Base-by-base conservation (phyloP, 768 basidiomycete species). In the Agaricus subrufescens region DNA sequence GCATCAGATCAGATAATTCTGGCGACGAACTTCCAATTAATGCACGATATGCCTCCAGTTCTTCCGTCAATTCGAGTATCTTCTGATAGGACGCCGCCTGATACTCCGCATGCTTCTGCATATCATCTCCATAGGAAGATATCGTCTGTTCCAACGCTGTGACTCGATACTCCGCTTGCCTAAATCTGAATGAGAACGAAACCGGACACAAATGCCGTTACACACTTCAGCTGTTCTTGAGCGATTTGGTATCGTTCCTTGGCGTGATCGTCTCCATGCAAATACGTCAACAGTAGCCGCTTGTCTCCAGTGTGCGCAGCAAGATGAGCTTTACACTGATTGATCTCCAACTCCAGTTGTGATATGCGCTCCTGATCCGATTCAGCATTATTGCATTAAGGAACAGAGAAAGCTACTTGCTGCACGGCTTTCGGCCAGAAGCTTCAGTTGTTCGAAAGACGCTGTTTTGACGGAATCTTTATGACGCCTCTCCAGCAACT, bases 251-350 rank as follows among this genome's bases (percentile, higher is more conserved):
- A 81, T 86, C 11, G 73, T 69, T 1, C 68, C 64, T 54, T 84
- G 78, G 15, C 83, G 10, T 25, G 80, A 4, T 77, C 71, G 44
- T 80, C 75, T 19, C 78, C 82, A 45, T 75, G 75, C 52, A 85
- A 72, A 60, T 95, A 78, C 67, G 92, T 91, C 4, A 71, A 71
- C 69, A 94, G 76, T 34, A 93, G 74, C 48, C 92, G 87, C 58
- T 84, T 82, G 25, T 88, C 79, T 5, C 86, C 84, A 1, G 80
- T 75, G 27, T 84, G 71, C 0, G 91, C 91, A 19, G 90, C 93
- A n/a, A 95, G 73, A 30, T 82, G 80, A 14, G 87, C 78, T 67
- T 88, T 91, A 60, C 88, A 75, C 25, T 94, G 79, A 42, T 73
- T 77, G 10, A 89, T 72, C 67, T 98, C 93, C 1, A 87, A 87